Evolutionary conservation across 805 yeast genomes (phyloP), one percentile per base, ranked within the genome.

Genomic region (Metschnikowia baotianmanensis): DNA sequence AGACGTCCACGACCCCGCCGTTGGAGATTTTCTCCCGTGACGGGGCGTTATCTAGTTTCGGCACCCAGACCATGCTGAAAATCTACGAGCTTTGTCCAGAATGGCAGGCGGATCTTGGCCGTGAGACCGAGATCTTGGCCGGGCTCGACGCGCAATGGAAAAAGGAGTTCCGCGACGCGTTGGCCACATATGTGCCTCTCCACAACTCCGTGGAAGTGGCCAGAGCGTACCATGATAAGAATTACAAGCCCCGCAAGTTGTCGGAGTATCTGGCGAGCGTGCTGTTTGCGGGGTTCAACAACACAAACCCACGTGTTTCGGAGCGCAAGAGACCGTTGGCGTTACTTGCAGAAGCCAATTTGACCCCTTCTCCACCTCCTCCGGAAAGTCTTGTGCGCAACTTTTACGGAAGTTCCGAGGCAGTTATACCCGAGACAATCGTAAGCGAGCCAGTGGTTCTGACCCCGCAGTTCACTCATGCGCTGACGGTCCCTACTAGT

Each of bases 221-320:
- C n/a, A 62, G 58, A 26, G 43, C 45, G 6, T 51, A 48, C 18
- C 41, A 29, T 3, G 63, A 65, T 38, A 46, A 50, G 2, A 41
- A 37, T 16, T 68, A 69, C 43, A 61, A 60, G 34, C 67, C 71
- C 2, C 49, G 50, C 7, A 56, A 51, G 36, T 36, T 63, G 38
- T 58, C 60, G 6, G 73, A 69, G 41, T 54, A 61, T 41, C 63
- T 59, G 39, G 72, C 71, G 5, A 59, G 69, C 30, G 50, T 66
- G 8, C 65, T 61, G 24, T 69, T 67, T 55, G 73, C 72, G 1
- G 72, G 74, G 5, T 54, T 47, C 36, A 46, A 17, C n/a, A 13
- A 21, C 21, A 26, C 38, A 3, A 19, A 29, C 9, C 38, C 38
- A 12, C 32, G 27, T 18, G 25, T 30, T 10, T 5, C 17, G 17